Conservation (phyloP, 169 alveolate genomes). For the Eimeria falciformis region DNA sequence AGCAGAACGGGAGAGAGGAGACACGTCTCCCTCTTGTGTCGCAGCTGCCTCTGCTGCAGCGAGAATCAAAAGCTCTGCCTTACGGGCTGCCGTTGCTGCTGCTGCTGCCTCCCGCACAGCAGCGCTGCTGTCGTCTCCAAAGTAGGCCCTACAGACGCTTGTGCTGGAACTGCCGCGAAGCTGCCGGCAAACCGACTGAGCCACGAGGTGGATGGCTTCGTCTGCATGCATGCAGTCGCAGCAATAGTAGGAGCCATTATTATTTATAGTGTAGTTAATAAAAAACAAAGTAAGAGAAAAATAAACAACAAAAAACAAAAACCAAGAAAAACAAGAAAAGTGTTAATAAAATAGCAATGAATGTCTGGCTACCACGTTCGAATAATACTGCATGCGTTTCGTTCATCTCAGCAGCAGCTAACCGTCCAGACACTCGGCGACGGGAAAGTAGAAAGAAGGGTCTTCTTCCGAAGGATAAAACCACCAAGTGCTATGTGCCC, state of each 20-base stretch:
- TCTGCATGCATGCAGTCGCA: not conserved
- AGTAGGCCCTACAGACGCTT: slow-evolving; percentile 54
- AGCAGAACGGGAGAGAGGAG: not conserved
- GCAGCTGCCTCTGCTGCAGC: not conserved
- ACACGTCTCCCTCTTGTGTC: not conserved
- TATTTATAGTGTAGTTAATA: too few relatives aligned
- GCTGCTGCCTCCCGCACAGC: slow-evolving; percentile 48
- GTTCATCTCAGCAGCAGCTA: not conserved
- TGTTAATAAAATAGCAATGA: not conserved
- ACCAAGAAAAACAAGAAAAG: not conserved
- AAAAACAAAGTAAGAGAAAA: too few relatives aligned
- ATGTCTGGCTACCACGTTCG: not conserved
- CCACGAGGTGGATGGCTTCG: slow-evolving; percentile 46
- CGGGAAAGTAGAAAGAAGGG: slow-evolving; percentile 42
- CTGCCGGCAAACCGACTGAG: slow-evolving; percentile 63
- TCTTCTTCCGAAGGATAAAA: slow-evolving; percentile 55
- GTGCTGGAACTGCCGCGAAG: slow-evolving; percentile 51
- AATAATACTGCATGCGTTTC: not conserved
- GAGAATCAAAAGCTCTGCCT: not conserved
- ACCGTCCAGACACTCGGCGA: slow-evolving; percentile 45
- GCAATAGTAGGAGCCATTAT: too few relatives aligned
- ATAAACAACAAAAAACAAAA: not conserved
- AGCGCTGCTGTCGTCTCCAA: slow-evolving; percentile 8
- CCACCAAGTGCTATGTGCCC: slow-evolving; percentile 52
- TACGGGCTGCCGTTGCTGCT: slow-evolving; percentile 60